Conservation (phyloP, 2,329 filamentous ascomycete genomes). For the Xylariales sp. region DNA sequence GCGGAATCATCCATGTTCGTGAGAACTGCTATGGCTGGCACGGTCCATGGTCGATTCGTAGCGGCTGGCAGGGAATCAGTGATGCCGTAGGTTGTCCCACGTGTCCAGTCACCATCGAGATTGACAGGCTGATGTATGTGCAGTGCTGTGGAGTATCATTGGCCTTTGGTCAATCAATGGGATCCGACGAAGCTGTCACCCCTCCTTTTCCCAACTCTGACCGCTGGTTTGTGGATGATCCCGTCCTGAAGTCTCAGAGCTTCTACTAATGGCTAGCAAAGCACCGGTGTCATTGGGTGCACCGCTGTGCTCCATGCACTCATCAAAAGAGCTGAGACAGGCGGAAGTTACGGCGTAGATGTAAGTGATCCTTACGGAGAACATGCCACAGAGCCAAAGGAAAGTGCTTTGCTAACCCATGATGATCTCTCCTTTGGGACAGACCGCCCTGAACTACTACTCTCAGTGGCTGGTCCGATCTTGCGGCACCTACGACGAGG, state of each 20-base stretch:
- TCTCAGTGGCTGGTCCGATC: slow-evolving; percentile 35
- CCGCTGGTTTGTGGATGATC: slow-evolving; percentile 18
- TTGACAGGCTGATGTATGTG: too few species aligned
- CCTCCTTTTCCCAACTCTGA: slow-evolving; percentile 28
- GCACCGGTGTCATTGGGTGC: slow-evolving; percentile 38
- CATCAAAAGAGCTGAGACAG: slow-evolving; percentile 30
- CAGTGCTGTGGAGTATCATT: slow-evolving; percentile 38
- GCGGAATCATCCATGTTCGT: slow-evolving; percentile 41
- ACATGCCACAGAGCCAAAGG: neutral
- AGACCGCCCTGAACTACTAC: slow-evolving; percentile 36
- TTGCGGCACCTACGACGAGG: slow-evolving; percentile 32
- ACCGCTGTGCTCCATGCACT: slow-evolving; percentile 37
- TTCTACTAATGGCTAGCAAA: slow-evolving; percentile 11
- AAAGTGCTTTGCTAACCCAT: too few species aligned
- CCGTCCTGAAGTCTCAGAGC: neutral
- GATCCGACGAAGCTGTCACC: slow-evolving; percentile 22
- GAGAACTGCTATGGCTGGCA: slow-evolving; percentile 52
- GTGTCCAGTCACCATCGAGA: too few species aligned
- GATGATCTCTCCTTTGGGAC: too few species aligned
- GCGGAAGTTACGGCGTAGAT: slow-evolving; percentile 36
- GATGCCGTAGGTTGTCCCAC: slow-evolving; percentile 36
- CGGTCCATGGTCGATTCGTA: slow-evolving; percentile 40
- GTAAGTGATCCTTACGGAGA: slow-evolving; percentile 22
- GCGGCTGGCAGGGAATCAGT: slow-evolving; percentile 50
- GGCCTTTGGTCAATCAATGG: slow-evolving; percentile 40